A percentile compares a stretch with the other conserved stretches of the same genome.
Conservation (phyloP, 345 rosid species). For the Theobroma cacao region DNA sequence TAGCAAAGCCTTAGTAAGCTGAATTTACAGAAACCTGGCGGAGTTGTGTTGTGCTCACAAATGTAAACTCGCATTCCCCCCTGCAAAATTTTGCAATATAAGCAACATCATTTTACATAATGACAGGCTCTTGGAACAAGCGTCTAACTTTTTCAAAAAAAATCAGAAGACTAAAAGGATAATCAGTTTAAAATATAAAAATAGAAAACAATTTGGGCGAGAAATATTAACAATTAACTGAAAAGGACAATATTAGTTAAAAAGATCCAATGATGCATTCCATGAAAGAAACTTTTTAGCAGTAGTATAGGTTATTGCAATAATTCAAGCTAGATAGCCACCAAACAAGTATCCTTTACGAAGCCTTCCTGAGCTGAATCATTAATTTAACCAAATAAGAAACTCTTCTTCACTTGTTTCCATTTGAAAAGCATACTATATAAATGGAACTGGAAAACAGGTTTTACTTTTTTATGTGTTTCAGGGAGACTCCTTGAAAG, state of each 20-base stretch:
- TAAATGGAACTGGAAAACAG: background rate
- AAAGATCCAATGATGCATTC: background rate
- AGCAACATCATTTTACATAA: background rate
- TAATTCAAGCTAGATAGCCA: background rate
- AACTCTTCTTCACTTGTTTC: background rate
- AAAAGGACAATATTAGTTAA: background rate
- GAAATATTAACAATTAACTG: background rate
- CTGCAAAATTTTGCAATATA: conserved; percentile 38
- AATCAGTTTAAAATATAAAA: background rate
- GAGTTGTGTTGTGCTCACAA: conserved; percentile 79
- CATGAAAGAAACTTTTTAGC: background rate
- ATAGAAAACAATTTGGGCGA: background rate
- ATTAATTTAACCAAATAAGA: background rate
- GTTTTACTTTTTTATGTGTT: background rate
- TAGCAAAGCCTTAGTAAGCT: background rate
- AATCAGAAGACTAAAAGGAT: background rate
- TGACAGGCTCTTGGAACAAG: background rate
- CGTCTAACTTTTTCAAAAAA: conserved; percentile 4
- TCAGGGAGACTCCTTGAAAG: background rate
- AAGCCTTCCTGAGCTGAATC: background rate
- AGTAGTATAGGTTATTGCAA: background rate
- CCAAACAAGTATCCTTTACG: background rate
- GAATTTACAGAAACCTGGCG: conserved; percentile 54
- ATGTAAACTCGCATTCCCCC: conserved; percentile 75
- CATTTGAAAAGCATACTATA: background rate